phyloP scores from a whole-genome alignment of 2,329 filamentous ascomycete genomes.

The Diplocarpon mali region DNA sequence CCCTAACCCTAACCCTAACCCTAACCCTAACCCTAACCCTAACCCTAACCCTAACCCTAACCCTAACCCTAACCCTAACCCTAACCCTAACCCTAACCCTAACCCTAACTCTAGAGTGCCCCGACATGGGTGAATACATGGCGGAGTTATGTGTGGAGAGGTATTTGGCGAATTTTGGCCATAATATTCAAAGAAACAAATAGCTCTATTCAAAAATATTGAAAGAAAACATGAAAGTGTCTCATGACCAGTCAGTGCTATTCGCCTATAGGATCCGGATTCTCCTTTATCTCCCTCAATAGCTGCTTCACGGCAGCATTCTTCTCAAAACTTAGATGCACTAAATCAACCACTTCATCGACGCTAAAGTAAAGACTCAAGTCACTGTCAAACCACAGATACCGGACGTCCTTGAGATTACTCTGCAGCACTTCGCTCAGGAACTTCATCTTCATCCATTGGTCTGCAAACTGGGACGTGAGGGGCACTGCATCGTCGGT shows the following conservation, averaged over 20 bases:
- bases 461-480: conserved; percentile 49
- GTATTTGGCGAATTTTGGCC: too few relatives aligned
- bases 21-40: too few relatives aligned
- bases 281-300: conserved; percentile 45
- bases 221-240: background rate
- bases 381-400: conserved; percentile 55
- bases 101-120: too few relatives aligned
- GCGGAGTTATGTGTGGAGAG: too few relatives aligned
- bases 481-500: conserved; percentile 31
- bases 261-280: conserved; percentile 23
- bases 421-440: conserved; percentile 55
- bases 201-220: background rate
- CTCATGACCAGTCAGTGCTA: too few relatives aligned
- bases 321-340: conserved; percentile 53
- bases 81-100: too few relatives aligned
- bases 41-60: too few relatives aligned
- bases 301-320: conserved; percentile 46
- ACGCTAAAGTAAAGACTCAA: conserved; percentile 51
- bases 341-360: conserved; percentile 50
- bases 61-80: too few relatives aligned
- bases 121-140: too few relatives aligned
- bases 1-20: too few relatives aligned
- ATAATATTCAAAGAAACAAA: too few relatives aligned
- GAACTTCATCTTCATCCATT: conserved; percentile 54
- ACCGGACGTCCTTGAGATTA: conserved; percentile 52